Percentiles rank a stretch among this genome's conserved stretches.
These are phyloP conservation scores for Claviceps sp. DNA, from an alignment of 2,329 filamentous ascomycete genomes.

Conservation along the genomic window DNA sequence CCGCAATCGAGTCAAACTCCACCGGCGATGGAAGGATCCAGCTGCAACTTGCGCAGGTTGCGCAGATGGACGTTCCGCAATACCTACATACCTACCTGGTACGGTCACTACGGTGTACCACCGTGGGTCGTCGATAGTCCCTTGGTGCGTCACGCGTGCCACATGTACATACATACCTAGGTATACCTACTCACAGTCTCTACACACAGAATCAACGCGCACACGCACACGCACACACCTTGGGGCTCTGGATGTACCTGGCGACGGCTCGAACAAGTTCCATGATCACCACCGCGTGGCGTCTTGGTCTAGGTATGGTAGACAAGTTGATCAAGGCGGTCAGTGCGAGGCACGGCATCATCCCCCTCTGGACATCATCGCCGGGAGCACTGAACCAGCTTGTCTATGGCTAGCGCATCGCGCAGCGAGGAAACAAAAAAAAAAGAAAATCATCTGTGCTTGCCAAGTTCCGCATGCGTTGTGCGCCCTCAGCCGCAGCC, in stretches of 20 bases:
- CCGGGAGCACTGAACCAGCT: not conserved
- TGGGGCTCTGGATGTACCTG: not conserved
- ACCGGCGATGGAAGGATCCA: not conserved
- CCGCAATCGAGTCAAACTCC: not conserved
- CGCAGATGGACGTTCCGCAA: too few species aligned
- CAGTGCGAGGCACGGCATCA: not conserved
- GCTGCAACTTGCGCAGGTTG: too few species aligned
- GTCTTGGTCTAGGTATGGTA: conserved; percentile 1
- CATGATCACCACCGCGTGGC: conserved; percentile 3
- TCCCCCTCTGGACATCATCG: not conserved
- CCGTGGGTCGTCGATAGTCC: too few species aligned
- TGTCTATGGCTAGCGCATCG: not conserved
- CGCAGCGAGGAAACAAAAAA: not conserved
- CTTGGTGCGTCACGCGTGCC: too few species aligned
- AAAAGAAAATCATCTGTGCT: too few species aligned
- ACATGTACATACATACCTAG: too few species aligned
- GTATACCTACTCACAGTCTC: too few species aligned
- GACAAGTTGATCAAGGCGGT: not conserved
- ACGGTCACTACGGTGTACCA: too few species aligned
- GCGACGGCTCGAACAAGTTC: not conserved
- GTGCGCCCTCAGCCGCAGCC: not conserved
- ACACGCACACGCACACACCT: too few species aligned
- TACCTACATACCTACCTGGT: too few species aligned
- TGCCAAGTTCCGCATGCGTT: not conserved
- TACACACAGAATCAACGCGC: too few species aligned